Evolutionary conservation across 2,329 filamentous ascomycete genomes (phyloP), one percentile per base, ranked within the genome.

Genomic region (Diaporthe sp.): DNA sequence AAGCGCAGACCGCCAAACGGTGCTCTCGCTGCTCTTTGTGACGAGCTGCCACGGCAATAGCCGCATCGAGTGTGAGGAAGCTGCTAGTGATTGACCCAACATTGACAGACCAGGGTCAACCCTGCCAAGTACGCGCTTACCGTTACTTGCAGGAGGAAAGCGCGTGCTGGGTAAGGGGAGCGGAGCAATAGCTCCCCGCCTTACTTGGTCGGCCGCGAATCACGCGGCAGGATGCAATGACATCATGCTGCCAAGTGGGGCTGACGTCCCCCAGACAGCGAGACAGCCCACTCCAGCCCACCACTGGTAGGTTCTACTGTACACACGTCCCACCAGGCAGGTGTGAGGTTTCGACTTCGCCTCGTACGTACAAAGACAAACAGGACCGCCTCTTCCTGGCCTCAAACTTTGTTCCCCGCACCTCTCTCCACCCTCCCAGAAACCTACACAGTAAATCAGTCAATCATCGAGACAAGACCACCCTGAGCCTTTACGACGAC

Each of bases 161-260:
- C 50, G 50, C 28, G 10, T 17, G 40, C 45, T 50, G 19, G 45
- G 64, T 38, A 28, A 25, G 64, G 64, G 9, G n/a, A 60, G 13
- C 68, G 68, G 73, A 74, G 73, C 73, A 72, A 72, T 58, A 54
- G 68, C 50, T 67, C 68, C 73, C 68, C 68, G 68, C 68, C 67
- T 72, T 67, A 67, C 64, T 52, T 6, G 40, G 9, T 33, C 1
- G 13, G 12, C 42, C 30, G 6, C 64, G 45, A 67, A 67, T 67
- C 64, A 67, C 64, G 33, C n/a, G 64, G 64, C 64, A 52, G 64
- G 68, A 72, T 71, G 12, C 58, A 55, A 72, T 74, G 72, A 74
- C 72, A 71, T 74, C 72, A 74, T 70, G 64, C 8, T 35, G 25
- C 50, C 33, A 42, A 70, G 64, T 42, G 47, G 28, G 35, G 30